Evolutionary conservation across 495 filamentous ascomycete species (phyloP).

Genomic region (Neurospora hispaniola): DNA sequence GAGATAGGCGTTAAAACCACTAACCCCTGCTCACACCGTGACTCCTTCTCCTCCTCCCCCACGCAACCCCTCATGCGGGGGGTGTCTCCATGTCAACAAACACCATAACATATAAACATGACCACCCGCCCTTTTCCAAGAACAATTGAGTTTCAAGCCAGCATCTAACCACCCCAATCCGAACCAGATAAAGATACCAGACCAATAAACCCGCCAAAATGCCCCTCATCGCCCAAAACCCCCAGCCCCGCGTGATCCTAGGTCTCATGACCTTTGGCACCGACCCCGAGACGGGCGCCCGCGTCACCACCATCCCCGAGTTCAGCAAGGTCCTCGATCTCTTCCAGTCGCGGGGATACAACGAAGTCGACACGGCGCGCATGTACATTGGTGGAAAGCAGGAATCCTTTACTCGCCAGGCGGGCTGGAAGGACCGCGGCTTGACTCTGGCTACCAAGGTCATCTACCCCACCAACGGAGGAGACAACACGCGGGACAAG

Average conservation of each 20-base stretch:
- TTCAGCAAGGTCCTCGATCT: conserved; percentile 55
- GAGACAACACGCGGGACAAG: conserved; percentile 46
- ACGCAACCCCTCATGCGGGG: neutral
- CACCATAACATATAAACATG: neutral
- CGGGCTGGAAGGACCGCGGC: conserved; percentile 71
- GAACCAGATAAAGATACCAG: neutral
- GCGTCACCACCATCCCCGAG: conserved; percentile 58
- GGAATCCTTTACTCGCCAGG: conserved; percentile 69
- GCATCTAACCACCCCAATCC: neutral
- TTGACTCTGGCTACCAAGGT: conserved; percentile 78
- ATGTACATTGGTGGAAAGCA: conserved; percentile 64
- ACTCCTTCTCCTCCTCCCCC: neutral
- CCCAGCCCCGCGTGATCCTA: conserved; percentile 45
- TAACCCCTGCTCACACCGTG: neutral
- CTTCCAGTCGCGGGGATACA: conserved; percentile 63
- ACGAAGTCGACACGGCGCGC: conserved; percentile 72
- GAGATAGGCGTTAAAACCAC: neutral
- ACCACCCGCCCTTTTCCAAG: neutral
- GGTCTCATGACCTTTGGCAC: conserved; percentile 55
- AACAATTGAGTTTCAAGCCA: too few species aligned
- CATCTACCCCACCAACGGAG: conserved; percentile 47
- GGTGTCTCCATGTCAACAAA: neutral
- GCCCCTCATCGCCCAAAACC: conserved; percentile 39
- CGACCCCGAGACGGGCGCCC: conserved; percentile 45
- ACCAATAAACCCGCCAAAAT: neutral